Conservation (phyloP, 345 rosid genomes). For the Bruguiera parviflora region DNA sequence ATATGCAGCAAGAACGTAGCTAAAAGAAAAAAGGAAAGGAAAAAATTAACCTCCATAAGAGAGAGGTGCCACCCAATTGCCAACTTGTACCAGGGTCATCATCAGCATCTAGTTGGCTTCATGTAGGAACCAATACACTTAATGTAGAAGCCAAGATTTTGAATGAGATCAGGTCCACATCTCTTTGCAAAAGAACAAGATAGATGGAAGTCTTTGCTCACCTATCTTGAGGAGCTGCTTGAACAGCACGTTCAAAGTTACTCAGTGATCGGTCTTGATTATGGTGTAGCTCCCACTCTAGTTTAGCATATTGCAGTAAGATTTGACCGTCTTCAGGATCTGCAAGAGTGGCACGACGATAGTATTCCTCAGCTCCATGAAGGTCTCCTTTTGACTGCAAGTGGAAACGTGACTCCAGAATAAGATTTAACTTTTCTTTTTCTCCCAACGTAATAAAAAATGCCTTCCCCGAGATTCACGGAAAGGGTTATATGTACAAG, state of each 20-base stretch:
- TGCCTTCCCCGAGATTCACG: too few relatives aligned
- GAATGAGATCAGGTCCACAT: not conserved
- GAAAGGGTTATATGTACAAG: too few relatives aligned
- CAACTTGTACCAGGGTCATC: not conserved
- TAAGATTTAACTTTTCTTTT: too few relatives aligned
- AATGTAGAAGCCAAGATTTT: not conserved
- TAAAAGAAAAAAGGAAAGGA: slow-evolving; percentile 22
- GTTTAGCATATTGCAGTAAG: slow-evolving; percentile 55
- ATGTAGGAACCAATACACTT: not conserved
- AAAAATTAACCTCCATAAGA: not conserved
- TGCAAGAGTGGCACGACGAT: slow-evolving; percentile 53
- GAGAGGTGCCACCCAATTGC: not conserved
- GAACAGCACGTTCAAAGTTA: slow-evolving; percentile 63
- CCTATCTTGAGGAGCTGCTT: slow-evolving; percentile 70
- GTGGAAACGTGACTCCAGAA: not conserved
- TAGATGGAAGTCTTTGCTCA: slow-evolving; percentile 7
- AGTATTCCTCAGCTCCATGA: slow-evolving; percentile 66
- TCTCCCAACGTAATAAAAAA: too few relatives aligned
- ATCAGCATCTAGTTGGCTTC: not conserved
- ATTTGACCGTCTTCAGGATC: slow-evolving; percentile 61
- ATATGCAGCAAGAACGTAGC: slow-evolving; percentile 68
- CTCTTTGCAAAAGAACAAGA: not conserved
- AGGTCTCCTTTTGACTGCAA: slow-evolving; percentile 67
- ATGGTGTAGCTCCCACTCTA: slow-evolving; percentile 64
- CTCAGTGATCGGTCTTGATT: slow-evolving; percentile 51